Percentiles rank a stretch among this genome's conserved stretches.
Conservation (phyloP, 306 rosid genomes). For the Malus domestica region ASM211411v1 NC_041790.1:1600001-1600500, state of each 20-base stretch:
- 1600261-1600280: constrained; percentile 5
- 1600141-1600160: fast-evolving
- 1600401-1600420: constrained; percentile 7
- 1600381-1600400: neutral
- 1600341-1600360: neutral
- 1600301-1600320: constrained; percentile 43
- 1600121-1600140: too few relatives aligned
- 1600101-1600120: too few relatives aligned
- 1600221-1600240: neutral
- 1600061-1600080: too few relatives aligned
- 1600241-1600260: neutral
- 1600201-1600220: neutral
- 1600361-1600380: neutral
- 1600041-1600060: too few relatives aligned
- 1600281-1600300: constrained; percentile 24
- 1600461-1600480: constrained; percentile 47
- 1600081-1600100: too few relatives aligned
- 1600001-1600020: too few relatives aligned
- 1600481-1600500: neutral
- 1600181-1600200: neutral
- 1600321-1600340: constrained; percentile 17
- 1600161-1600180: fast-evolving
- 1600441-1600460: constrained; percentile 69
- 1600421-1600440: constrained; percentile 73
- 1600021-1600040: too few relatives aligned